Evolutionary conservation across 768 basidiomycete genomes (phyloP).

Genomic region (Ramaria rubella): DNA sequence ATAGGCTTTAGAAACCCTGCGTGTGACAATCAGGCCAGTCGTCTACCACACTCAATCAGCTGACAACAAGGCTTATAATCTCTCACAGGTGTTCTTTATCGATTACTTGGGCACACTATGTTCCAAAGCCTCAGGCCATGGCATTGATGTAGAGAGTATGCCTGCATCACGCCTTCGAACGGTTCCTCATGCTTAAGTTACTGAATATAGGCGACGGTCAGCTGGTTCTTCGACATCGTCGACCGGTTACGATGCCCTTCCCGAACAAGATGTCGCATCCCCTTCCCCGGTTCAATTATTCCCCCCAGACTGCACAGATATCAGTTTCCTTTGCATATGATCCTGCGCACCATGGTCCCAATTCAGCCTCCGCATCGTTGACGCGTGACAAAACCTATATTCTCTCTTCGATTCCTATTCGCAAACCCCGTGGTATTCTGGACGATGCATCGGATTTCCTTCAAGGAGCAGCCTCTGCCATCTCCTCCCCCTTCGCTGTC

Average conservation of each 20-base stretch:
- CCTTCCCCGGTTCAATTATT: constrained; percentile 17
- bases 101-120: constrained; percentile 72
- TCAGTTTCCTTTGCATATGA: constrained; percentile 10
- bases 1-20: constrained; percentile 61
- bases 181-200: background rate
- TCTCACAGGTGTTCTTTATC: constrained; percentile 69
- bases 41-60: background rate
- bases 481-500: constrained; percentile 52
- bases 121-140: constrained; percentile 74
- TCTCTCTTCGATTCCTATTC: constrained; percentile 58
- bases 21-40: constrained; percentile 64
- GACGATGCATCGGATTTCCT: constrained; percentile 67
- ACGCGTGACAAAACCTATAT: constrained; percentile 61
- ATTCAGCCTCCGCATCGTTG: constrained; percentile 27
- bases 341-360: constrained; percentile 31
- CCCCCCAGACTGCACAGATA: constrained; percentile 13
- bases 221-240: constrained; percentile 68
- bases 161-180: background rate
- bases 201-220: constrained; percentile 43
- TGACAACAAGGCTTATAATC: background rate
- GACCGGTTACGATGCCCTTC: constrained; percentile 69
- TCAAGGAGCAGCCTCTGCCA: constrained; percentile 36
- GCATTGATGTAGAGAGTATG: constrained; percentile 71
- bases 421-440: constrained; percentile 60
- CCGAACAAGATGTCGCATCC: constrained; percentile 69